Base-by-base conservation (phyloP, 2,329 filamentous ascomycete genomes). In the Pseudogymnoascus sp. region DNA sequence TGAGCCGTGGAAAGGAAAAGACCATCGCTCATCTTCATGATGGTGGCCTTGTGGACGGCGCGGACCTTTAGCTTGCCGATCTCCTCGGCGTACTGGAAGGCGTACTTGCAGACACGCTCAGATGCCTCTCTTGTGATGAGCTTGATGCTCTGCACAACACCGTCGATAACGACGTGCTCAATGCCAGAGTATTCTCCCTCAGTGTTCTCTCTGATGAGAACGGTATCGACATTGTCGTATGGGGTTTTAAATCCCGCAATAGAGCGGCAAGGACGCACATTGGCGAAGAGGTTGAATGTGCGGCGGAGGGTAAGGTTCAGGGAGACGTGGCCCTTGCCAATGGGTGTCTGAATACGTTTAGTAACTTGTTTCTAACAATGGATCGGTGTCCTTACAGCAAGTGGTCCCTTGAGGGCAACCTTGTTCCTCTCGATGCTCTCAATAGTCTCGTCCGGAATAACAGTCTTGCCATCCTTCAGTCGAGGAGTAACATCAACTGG, bases 11-110 rank as follows among this genome's bases (percentile, higher is more conserved):
- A 90, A 71, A 99, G 85, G 88, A 99, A 99, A 66, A 99, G 90
- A 81, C 95, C 95, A 78, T 99, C 95, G 76, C 89, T 93, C 91
- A 97, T 96, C 88, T 99, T 99, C 95, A 99, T 99, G 82, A 99
- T 99, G 75, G 95, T 98, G 77, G 95, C 95, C 87, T 99, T 99
- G 89, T 99, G 95, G 68, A 98, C 93, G 65, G 92, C 93, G 75
- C 93, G 91, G 74, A 98, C 93, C 89, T 97, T 97, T 77, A 87
- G 93, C 83, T 91, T 90, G 80, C 93, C 92, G 74, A 97, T 89
- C 72, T 91, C 86, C 78, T 95, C 85, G 71, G 95, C 95, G 77
- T 99, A 92, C 82, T 99, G 93, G 88, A 99, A 99, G 73, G 96
- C 95, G 78, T 92, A 99, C 75, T 93, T 89, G 70, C 98, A 87